Base-by-base conservation (phyloP, 2,329 filamentous ascomycete species). In the Tolypocladium album region DNA sequence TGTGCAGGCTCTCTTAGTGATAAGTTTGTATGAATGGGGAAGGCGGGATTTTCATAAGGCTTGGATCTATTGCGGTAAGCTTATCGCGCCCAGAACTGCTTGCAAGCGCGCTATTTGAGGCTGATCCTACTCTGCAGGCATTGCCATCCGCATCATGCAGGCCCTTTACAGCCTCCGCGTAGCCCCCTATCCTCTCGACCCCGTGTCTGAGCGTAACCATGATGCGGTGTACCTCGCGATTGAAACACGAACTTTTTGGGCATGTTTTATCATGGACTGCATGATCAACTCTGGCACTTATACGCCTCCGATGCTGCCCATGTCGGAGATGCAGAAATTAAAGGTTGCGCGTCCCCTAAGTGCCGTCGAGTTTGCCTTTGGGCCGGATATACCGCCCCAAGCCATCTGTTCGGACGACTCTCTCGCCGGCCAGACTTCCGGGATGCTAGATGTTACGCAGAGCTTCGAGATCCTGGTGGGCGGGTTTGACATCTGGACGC, bases 251-350 rank as follows among this genome's bases (percentile, higher is more conserved):
- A 77, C 76, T 0, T 77, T 76, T 52, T 79, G 77, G 77, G 72
- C 72, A 0, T 78, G 76, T 61, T 78, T 77, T 58, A 72, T 79
- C 38, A 73, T 79, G 69, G 76, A 78, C 60, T 74, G 76, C 12
- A 72, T 77, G 57, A 70, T 79, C 43, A 75, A 75, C 43, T 77
- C 74, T 1, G 75, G 75, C 0, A 76, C 71, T 0, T 74, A 75
- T 31, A 73, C 73, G 9, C 71, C 72, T 0, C 71, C 70, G 4
- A 72, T 74, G 67, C 67, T 75, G 0, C 70, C 71, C 4, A 68
- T 74, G 62, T 64, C 66, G 0, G 70, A 73, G 13, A 73, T 75
- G 71, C 60, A 64, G 0, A 74, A 73, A 50, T 65, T 72, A 34
- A 70, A 69, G 38, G 70, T 73, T 1, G 57, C 65, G 0, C 67